Base-by-base conservation (phyloP, 352 stramenopile genomes). In the Aphanomyces euteiches region DNA sequence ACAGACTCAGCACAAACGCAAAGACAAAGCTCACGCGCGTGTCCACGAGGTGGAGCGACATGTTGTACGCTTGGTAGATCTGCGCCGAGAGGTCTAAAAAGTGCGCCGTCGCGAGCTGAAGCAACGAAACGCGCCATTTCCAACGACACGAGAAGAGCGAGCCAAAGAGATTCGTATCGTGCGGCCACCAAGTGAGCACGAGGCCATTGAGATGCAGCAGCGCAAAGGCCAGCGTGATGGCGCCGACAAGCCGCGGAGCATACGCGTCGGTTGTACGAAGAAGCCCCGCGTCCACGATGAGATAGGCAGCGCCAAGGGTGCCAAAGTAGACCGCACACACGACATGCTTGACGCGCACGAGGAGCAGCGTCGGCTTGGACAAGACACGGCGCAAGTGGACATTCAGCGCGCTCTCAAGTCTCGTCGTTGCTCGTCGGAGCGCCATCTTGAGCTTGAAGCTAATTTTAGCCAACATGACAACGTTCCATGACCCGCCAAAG, bases 41-140 rank as follows among this genome's bases (percentile, higher is more conserved):
- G 12, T 57, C 8, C 10, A 41, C 47, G 19, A 41, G 36, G 12
- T 41, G 37, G 36, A 54, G 15, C 13, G 60, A 37, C 60, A 67
- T 67, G 60, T 41, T 37, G n/a, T 67, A 54, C n/a, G 28, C 60
- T 21, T 67, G 60, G 21, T 56, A 67, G 17, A 41, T 56, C 7
- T 54, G 47, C 6, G 28, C 50, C 12, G 54, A 0, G 17, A 67
- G 7, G 36, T 67, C 47, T 17, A 4, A 67, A 13, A 67, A 4
- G 28, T 67, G 60, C 28, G 10, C 10, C 43, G 2, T n/a, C 10
- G 17, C 10, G 10, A 50, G 43, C 43, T 50, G 43, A 1, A n/a
- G 10, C 43, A n/a, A 50, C 43, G 43, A n/a, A 12, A 28, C 10
- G 43, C 43, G 43, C 10, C 43, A 50, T 50, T n/a, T 12, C 17